Evolutionary conservation across 208 protist species (phyloP), one percentile per base, ranked within the genome.

Genomic region (Leishmania gerbilli): DNA sequence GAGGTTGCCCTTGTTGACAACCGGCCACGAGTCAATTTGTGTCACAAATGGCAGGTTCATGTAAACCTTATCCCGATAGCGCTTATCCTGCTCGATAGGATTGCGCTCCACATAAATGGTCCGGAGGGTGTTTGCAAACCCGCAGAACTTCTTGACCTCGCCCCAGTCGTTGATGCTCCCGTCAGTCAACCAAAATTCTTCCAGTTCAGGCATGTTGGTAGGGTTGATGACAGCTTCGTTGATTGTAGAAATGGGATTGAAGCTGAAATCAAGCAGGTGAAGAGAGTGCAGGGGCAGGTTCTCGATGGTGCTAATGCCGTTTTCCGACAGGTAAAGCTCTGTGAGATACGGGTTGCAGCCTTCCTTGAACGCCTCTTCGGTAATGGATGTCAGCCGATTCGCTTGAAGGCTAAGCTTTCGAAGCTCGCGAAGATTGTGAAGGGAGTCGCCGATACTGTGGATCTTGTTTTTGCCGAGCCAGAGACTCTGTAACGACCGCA

Each of bases 381-480:
- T 79, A 76, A 98, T 89, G 69, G 71, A 82, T n/a, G 80, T 87
- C 24, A 98, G 79, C 5, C 95, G 88, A 83, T 98, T 98, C 8
- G 94, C 94, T 77, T 98, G 96, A 3, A 98, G 80, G 55, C 92
- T 97, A 19, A 97, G 74, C 58, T 90, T 85, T 69, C 87, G 83
- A 42, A 98, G 81, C 15, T 71, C 86, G 27, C 51, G 79, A 8
- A 98, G 82, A 13, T 72, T 86, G 58, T 92, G 85, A 9, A 98
- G 80, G 19, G 88, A 88, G 7, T 79, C 87, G 2, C 95, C 88
- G 62, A 98, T 86, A 56, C 74, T 84, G 17, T 77, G 69, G 64
- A 98, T 98, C 75, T 98, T 98, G 81, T 98, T 98, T 71, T 97
- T 98, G 21, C 96, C 96, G 0, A 98, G 75, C 94, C 95, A 98